These are phyloP conservation scores for Vitis rotundifolia DNA, from an alignment of 164 flowering plant species.

Conservation along the genomic window DNA sequence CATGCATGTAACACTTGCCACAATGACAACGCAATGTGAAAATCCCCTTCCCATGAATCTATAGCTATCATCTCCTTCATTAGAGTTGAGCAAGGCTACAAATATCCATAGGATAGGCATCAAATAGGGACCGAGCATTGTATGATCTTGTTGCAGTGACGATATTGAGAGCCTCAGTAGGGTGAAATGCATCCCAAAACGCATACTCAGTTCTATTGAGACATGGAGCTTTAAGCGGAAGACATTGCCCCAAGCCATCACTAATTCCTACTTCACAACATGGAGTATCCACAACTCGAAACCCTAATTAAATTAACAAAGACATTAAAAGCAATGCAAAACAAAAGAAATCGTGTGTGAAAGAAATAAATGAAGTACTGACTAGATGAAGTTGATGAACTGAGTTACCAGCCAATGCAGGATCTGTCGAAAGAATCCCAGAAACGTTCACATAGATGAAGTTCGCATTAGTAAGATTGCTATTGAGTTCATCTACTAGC, in stretches of 20 bases:
- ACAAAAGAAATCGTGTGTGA: too few relatives aligned
- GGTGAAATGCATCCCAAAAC: slow-evolving; percentile 25
- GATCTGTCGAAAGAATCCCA: neutral
- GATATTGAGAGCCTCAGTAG: slow-evolving; percentile 13
- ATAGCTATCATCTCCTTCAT: too few relatives aligned
- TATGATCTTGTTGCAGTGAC: slow-evolving; percentile 7
- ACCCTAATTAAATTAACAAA: neutral
- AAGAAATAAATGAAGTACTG: too few relatives aligned
- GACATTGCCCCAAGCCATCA: slow-evolving; percentile 14
- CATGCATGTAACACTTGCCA: too few relatives aligned
- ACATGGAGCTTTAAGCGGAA: slow-evolving; percentile 15
- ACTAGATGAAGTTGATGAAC: too few relatives aligned
- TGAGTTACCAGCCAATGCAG: too few relatives aligned
- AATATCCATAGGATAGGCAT: slow-evolving; percentile 1
- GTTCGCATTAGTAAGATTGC: slow-evolving; percentile 20
- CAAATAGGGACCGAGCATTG: neutral
- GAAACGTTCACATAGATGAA: slow-evolving; percentile 27
- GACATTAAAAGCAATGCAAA: neutral
- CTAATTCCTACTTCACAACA: slow-evolving; percentile 20
- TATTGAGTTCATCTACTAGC: slow-evolving; percentile 30
- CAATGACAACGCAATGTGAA: too few relatives aligned
- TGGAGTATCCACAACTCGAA: neutral
- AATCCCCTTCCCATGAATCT: too few relatives aligned
- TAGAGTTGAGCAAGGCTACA: too few relatives aligned
- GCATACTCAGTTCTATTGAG: slow-evolving; percentile 14